phyloP scores from a whole-genome alignment of 2,329 filamentous ascomycete genomes.

The Sporothrix schenckii region DNA sequence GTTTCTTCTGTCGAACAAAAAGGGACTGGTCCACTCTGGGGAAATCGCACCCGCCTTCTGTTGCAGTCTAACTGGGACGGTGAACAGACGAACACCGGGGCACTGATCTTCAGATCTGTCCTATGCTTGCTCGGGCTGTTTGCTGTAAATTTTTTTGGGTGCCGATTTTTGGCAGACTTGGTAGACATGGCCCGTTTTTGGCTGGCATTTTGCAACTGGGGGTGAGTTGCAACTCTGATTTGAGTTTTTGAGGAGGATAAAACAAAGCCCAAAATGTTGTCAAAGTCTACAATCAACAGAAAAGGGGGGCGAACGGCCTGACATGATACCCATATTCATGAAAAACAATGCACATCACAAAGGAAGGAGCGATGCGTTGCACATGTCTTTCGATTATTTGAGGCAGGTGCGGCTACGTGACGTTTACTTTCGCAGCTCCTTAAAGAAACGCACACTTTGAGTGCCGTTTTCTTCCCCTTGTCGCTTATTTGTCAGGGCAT shows the following conservation, averaged over 20 bases:
- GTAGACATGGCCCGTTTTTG: not conserved
- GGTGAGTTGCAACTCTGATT: not conserved
- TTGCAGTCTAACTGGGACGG: constrained; percentile 4
- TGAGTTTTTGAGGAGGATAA: not conserved
- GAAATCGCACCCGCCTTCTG: not conserved
- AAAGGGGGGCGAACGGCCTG: not conserved
- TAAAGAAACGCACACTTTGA: not conserved
- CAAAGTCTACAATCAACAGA: not conserved
- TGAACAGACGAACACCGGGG: not conserved
- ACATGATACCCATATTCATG: not conserved
- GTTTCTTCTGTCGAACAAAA: not conserved
- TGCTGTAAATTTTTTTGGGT: not conserved
- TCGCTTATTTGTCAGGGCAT: constrained; percentile 14
- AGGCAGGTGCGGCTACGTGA: not conserved
- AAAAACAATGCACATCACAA: not conserved
- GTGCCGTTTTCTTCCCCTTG: not conserved
- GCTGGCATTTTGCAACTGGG: not conserved
- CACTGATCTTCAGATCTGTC: constrained; percentile 11
- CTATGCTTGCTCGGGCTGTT: not conserved
- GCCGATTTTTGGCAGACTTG: not conserved
- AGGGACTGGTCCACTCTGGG: constrained; percentile 1
- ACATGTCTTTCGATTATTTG: no score
- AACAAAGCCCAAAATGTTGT: not conserved
- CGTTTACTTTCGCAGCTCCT: constrained; percentile 8
- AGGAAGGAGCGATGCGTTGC: not conserved